Conservation (phyloP, 2,329 filamentous ascomycete genomes). For the Metarhizium anisopliae region DNA sequence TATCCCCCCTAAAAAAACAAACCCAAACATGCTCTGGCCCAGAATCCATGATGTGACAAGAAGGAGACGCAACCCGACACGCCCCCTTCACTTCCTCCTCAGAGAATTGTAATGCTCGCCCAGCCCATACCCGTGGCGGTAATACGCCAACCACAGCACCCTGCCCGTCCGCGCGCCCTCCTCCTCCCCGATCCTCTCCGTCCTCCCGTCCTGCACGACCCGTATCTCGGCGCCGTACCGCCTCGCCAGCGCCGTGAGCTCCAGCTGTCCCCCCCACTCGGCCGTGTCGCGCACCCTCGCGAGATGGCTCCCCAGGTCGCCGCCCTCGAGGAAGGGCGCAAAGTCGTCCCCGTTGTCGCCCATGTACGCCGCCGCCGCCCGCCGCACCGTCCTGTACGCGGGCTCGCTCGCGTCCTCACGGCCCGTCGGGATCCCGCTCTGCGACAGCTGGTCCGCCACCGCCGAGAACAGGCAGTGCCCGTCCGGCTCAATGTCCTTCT, state of each 20-base stretch:
- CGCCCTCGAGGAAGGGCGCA: slow-evolving; percentile 76
- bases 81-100: slow-evolving; percentile 28
- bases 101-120: slow-evolving; percentile 98
- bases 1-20: too few species aligned
- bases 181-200: slow-evolving; percentile 58
- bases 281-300: slow-evolving; percentile 74
- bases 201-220: slow-evolving; percentile 75
- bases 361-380: slow-evolving; percentile 72
- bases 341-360: slow-evolving; percentile 68
- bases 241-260: slow-evolving; percentile 75
- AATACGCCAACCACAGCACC: slow-evolving; percentile 82
- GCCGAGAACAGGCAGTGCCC: slow-evolving; percentile 94
- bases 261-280: slow-evolving; percentile 93
- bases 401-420: slow-evolving; percentile 14
- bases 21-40: too few species aligned
- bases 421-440: background rate
- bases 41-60: background rate
- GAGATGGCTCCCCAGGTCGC: slow-evolving; percentile 64
- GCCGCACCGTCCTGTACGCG: slow-evolving; percentile 59
- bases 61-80: background rate
- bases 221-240: slow-evolving; percentile 73
- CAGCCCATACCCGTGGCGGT: slow-evolving; percentile 84
- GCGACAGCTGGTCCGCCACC: slow-evolving; percentile 7
- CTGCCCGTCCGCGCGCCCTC: slow-evolving; percentile 42
- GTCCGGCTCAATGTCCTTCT: slow-evolving; percentile 78